phyloP scores from a whole-genome alignment of 768 basidiomycete genomes.

The Rhodotorula diobovata region DNA sequence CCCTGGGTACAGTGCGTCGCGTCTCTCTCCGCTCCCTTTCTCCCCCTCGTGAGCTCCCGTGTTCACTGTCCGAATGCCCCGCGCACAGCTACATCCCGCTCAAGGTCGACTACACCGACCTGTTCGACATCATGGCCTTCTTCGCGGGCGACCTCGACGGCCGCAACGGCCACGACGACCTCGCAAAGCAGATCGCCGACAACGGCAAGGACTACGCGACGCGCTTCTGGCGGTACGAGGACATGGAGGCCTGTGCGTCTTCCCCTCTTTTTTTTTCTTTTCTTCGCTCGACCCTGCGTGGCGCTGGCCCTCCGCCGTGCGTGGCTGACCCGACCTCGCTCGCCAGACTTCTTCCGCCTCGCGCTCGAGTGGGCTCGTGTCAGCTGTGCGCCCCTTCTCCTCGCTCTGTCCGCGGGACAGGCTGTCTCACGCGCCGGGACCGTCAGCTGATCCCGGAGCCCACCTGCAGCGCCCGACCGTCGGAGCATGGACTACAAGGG shows the following conservation, averaged over 20 bases:
- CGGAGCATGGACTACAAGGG: slow-evolving; percentile 25
- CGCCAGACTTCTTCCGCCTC: slow-evolving; percentile 41
- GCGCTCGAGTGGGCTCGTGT: slow-evolving; percentile 44
- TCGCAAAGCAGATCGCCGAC: slow-evolving; percentile 58
- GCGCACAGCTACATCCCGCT: slow-evolving; percentile 41
- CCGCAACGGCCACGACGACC: slow-evolving; percentile 59
- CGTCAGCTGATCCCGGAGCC: no score
- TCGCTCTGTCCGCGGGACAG: no score
- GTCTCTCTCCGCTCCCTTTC: background rate
- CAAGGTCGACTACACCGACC: slow-evolving; percentile 44
- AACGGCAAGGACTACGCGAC: slow-evolving; percentile 50
- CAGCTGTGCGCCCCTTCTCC: slow-evolving; percentile 7
- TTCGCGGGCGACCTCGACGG: slow-evolving; percentile 64
- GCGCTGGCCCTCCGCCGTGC: no score
- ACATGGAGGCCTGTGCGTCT: slow-evolving; percentile 44
- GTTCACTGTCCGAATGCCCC: background rate
- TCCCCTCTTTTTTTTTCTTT: background rate
- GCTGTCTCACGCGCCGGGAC: no score
- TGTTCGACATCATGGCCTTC: slow-evolving; percentile 69
- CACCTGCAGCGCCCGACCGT: slow-evolving; percentile 16
- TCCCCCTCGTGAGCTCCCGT: background rate
- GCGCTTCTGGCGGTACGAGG: slow-evolving; percentile 41
- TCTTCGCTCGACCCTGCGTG: no score
- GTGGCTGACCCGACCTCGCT: no score
- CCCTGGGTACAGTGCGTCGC: slow-evolving; percentile 63